Conservation (phyloP, 202 grass and related monocot species). For the Elaeis oleifera region DNA sequence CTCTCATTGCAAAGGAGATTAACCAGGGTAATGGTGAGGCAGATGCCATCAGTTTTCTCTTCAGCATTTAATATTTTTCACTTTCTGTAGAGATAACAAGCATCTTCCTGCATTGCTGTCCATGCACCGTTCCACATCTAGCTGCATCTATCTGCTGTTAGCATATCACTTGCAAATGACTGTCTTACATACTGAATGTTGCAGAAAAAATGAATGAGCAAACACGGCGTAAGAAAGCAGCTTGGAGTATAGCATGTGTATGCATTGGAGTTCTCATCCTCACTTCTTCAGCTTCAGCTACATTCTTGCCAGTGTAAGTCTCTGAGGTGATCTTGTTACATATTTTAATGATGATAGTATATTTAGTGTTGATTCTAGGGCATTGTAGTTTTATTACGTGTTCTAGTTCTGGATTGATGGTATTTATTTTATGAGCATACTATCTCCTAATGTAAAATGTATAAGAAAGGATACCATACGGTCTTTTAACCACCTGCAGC, state of each 20-base stretch:
- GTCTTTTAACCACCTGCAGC: too few relatives aligned
- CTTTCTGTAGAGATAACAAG: not conserved
- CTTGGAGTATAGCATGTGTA: slow-evolving; percentile 67
- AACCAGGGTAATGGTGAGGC: slow-evolving; percentile 2
- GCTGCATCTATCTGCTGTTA: too few relatives aligned
- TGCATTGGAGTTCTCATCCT: slow-evolving; percentile 74
- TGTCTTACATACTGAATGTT: slow-evolving; percentile 10
- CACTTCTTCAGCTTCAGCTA: slow-evolving; percentile 61
- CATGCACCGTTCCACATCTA: too few relatives aligned
- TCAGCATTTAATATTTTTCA: too few relatives aligned
- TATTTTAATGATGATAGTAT: not conserved
- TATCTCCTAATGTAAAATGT: too few relatives aligned
- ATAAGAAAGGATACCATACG: too few relatives aligned
- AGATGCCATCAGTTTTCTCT: not conserved
- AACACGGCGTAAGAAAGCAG: slow-evolving; percentile 51
- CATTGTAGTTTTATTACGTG: too few relatives aligned
- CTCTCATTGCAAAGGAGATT: slow-evolving; percentile 42
- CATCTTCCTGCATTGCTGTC: not conserved
- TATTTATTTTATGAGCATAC: too few relatives aligned
- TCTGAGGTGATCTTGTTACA: slow-evolving; percentile 3
- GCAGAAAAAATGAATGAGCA: slow-evolving; percentile 55
- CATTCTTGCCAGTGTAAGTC: slow-evolving; percentile 77
- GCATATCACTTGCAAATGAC: not conserved
- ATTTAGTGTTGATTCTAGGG: too few relatives aligned
- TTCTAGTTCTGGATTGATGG: too few relatives aligned